Percentiles rank a stretch among this genome's conserved stretches.
Evolutionary conservation across 768 basidiomycete genomes (phyloP).

Genomic region (Royoungia palumana): DNA sequence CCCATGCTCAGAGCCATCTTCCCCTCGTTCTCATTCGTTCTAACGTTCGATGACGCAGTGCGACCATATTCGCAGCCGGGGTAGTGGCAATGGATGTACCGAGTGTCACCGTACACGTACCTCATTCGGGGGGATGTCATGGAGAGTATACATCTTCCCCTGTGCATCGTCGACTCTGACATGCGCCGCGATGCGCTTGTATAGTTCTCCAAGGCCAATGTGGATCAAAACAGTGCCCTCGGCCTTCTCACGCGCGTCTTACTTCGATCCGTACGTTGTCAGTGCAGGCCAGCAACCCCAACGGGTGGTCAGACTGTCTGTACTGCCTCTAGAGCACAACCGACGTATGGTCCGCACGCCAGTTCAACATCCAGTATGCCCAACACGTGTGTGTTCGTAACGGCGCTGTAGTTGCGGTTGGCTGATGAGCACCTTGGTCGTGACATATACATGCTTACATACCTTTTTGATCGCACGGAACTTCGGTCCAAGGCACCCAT

Average conservation of each 20-base stretch:
- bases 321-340: slow-evolving; percentile 59
- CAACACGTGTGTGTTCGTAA: slow-evolving; percentile 16
- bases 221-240: slow-evolving; percentile 44
- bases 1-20: slow-evolving; percentile 52
- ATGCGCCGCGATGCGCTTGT: no score
- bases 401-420: no score
- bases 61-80: slow-evolving; percentile 60
- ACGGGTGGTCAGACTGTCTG: slow-evolving; percentile 37
- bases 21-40: slow-evolving; percentile 58
- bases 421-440: slow-evolving; percentile 3
- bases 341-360: slow-evolving; percentile 43
- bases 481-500: neutral
- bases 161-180: neutral
- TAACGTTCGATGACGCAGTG: slow-evolving; percentile 67
- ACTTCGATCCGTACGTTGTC: slow-evolving; percentile 41
- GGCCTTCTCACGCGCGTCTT: slow-evolving; percentile 46
- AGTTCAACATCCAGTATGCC: slow-evolving; percentile 61
- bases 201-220: slow-evolving; percentile 48
- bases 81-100: slow-evolving; percentile 76
- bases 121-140: slow-evolving; percentile 46
- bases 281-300: slow-evolving; percentile 37
- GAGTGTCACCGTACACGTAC: slow-evolving; percentile 52
- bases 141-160: slow-evolving; percentile 35
- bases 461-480: slow-evolving; percentile 38
- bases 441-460: slow-evolving; percentile 48